Evolutionary conservation across 129 eudicot species (phyloP), one percentile per base, ranked within the genome.

Genomic region (Flaveria ramosissima): DNA sequence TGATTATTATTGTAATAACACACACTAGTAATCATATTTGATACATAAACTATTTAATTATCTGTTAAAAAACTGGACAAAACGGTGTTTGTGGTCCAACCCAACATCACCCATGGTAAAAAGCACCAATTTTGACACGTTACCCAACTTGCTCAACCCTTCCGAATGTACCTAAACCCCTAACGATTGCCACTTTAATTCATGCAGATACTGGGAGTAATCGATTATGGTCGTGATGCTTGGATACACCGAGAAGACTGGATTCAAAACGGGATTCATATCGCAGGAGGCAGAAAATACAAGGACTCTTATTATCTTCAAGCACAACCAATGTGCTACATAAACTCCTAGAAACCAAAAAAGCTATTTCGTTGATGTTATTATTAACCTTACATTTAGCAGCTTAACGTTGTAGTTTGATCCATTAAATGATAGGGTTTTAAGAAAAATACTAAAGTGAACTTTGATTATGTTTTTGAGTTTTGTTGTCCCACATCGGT

Each of bases 181-280:
- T 51, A 71, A n/a, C 46, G 3, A 71, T 36, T 56, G 39, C 42
- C 39, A 27, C 41, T 27, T 61, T 30, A 0, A 43, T 53, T 41
- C 61, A 2, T 81, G 82, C 88, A 94, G 98, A 83, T 94, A 81
- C 81, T 94, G 16, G 98, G 96, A 0, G 84, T 94, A 27, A 90
- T 94, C 75, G 97, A 94, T 83, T 89, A 81, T 16, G 83, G 88
- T 17, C 89, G 92, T 21, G 97, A 94, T 21, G 96, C 96, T 17
- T 94, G 98, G 98, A 91, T 94, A 85, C 93, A 89, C 78, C 88
- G 98, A 24, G 98, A 91, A 83, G 97, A 94, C 61, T 94, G 98
- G 98, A 84, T 94, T 56, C 85, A 78, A 43, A 88, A 74, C 52
- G 98, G 98, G 51, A 85, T 94, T 78, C 96, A 94, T 83, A 62